Base-by-base conservation (phyloP, 257 asterid genomes). In the Pogostemon cablin region DNA sequence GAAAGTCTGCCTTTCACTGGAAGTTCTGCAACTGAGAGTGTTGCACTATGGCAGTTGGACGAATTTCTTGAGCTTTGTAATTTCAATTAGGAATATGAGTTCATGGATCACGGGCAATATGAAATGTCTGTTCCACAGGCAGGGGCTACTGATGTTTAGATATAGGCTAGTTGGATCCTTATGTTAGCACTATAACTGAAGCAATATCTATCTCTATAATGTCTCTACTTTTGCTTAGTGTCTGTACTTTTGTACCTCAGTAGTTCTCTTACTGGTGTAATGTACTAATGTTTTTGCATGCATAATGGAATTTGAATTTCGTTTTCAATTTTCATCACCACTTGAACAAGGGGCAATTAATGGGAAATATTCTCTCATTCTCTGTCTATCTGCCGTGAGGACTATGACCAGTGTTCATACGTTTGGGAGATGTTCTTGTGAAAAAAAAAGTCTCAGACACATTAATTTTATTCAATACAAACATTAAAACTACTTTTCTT, bases 21-120 rank as follows among this genome's bases (percentile, higher is more conserved):
- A 67, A 92, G 92, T 44, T 82, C 96, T 69, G 73, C 79, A 11
- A 67, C 85, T 59, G 99, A 88, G 62, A 79, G 84, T 75, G 65
- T 80, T 53, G 74, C 90, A 0, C 93, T 78, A 20, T 91, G 96
- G 98, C 97, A 80, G 70, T 67, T 91, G 40, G 99, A 91, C 75
- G 98, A 91, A 4, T 77, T 83, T 82, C 80, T 95, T 68, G 95
- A 83, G 11, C 81, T 88, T 25, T 81, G 68, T 58, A 90, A 88
- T 67, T 84, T 66, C 77, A 76, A 56, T 76, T 92, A 84, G 75
- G 79, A 57, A 68, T 84, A 46, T 70, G 81, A 69, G 70, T 88
- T 81, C 75, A 72, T 86, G 85, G 89, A 82, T 40, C 78, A 79
- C 64, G 25, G 25, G 25, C 25, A 20, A n/a, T n/a, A n/a, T n/a